Base-by-base conservation (phyloP, 495 filamentous ascomycete species). In the Aspergillus asperescens region DNA sequence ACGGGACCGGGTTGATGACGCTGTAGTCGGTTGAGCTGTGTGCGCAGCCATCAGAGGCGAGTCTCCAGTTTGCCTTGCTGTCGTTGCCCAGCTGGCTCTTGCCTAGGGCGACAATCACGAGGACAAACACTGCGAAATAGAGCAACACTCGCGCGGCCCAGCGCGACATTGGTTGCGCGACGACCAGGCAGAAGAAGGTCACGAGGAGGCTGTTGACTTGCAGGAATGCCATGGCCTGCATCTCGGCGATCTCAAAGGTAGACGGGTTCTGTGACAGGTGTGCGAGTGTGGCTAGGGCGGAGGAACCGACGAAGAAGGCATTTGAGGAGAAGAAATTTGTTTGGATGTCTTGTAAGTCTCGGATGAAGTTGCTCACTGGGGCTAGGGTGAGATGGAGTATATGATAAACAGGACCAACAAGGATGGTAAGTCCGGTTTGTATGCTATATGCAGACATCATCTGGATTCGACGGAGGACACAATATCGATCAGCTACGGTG, bases 181-280 rank as follows among this genome's bases (percentile, higher is more conserved):
- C 37, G 38, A 51, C 48, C 12, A 51, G 25, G 28, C 48, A 51
- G 27, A 51, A 51, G 18, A 51, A 51, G 1, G 48, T 51, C 10
- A 51, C 37, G 5, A 51, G 48, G 48, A 51, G 22, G 25, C 48
- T 51, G 48, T 51, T 51, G 25, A 43, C 38, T n/a, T 51, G 48
- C 7, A 51, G 37, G 48, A 51, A 51, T 3, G 48, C 48, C 48
- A 51, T 51, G 9, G 48, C 48, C 18, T 51, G 48, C 37, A 51
- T 51, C 10, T 51, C 48, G 37, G 48, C 48, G 25, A 51, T n/a
- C 18, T 51, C 48, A 8, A 51, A 51, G 48, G 48, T 51, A 0
- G 48, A 43, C 18, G 48, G 48, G 48, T 27, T 51, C 27, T 51
- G 48, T 2, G 48, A 32, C 5, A 51, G 38, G 27, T 51, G 37